Base-by-base conservation (phyloP, 257 asterid genomes). In the Nicotiana undulata region DNA sequence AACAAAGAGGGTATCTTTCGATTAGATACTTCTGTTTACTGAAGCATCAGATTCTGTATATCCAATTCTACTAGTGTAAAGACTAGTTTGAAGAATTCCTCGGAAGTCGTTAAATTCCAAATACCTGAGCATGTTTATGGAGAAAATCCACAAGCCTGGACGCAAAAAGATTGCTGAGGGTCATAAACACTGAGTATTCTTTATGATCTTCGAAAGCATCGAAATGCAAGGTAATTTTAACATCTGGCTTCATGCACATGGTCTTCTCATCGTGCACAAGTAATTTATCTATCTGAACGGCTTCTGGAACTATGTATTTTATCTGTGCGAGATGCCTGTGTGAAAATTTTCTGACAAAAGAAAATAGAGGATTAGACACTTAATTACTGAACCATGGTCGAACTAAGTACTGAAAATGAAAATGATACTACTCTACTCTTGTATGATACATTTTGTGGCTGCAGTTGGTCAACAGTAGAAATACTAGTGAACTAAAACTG, bases 281-380 rank as follows among this genome's bases (percentile, higher is more conserved):
- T 86, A 89, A 81, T 92, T 90, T 93, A 44, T 92, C 92, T 32
- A 93, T 85, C 88, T 90, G 89, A 81, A 94, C 81, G 67, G 91
- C 97, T 90, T 93, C 98, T 72, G 98, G 97, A 61, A 93, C 86
- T 84, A 94, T 53, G 79, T 88, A 81, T 79, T 89, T 91, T 77
- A 94, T 93, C 85, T 93, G 96, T 75, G 97, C 97, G 77, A 94
- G 93, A 88, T 93, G 92, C 84, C 51, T 84, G 81, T 58, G 78
- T 68, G 84, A 81, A 79, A 94, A 92, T 79, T 87, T 84, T 82
- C 98, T 93, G 92, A 82, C 76, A 55, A 70, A 80, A 65, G 53
- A 60, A 75, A 84, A 75, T 70, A 18, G 66, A 75, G 77, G 22
- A 9, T 4, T 72, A 44, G 58, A 12, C 40, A 76, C 66, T 13